Evolutionary conservation across 176 grass and related monocot genomes (phyloP).

Genomic region (Bolboschoenus planiculmis): DNA sequence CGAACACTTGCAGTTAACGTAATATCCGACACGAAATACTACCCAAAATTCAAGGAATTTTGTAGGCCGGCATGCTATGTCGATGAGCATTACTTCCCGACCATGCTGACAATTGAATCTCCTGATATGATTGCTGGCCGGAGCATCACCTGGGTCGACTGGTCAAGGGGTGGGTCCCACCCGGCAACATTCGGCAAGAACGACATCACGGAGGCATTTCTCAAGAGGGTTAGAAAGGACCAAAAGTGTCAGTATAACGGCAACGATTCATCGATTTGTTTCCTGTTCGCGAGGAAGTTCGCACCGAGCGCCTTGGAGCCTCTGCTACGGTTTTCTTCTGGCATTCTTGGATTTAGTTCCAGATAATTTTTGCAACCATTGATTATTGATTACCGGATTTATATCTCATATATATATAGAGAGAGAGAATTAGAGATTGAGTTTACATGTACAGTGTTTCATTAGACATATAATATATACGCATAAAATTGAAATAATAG

Average conservation of each 20-base stretch:
- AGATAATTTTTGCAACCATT: not conserved
- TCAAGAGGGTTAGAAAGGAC: not conserved
- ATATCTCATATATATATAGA: not conserved
- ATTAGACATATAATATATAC: not conserved
- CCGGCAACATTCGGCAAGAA: conserved; percentile 45
- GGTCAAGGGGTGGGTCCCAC: conserved; percentile 63
- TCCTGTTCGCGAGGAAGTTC: conserved; percentile 61
- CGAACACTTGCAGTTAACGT: conserved; percentile 28
- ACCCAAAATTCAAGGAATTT: conserved; percentile 37
- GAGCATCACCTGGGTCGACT: conserved; percentile 56
- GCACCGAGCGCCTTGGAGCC: conserved; percentile 31
- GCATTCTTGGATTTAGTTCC: conserved; percentile 22
- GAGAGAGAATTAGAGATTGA: not conserved
- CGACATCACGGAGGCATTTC: conserved; percentile 34
- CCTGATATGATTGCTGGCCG: conserved; percentile 24
- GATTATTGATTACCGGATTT: not conserved
- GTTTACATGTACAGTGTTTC: not conserved
- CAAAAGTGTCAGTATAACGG: conserved; percentile 40
- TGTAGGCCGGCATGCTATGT: conserved; percentile 45
- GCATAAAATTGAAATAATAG: not conserved
- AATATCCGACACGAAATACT: conserved; percentile 38
- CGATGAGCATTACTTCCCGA: conserved; percentile 79
- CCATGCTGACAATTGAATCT: conserved; percentile 29
- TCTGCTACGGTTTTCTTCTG: conserved; percentile 31
- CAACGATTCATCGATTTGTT: conserved; percentile 33